Conservation (phyloP, 352 stramenopile genomes). For the Discostella stelligera region DNA sequence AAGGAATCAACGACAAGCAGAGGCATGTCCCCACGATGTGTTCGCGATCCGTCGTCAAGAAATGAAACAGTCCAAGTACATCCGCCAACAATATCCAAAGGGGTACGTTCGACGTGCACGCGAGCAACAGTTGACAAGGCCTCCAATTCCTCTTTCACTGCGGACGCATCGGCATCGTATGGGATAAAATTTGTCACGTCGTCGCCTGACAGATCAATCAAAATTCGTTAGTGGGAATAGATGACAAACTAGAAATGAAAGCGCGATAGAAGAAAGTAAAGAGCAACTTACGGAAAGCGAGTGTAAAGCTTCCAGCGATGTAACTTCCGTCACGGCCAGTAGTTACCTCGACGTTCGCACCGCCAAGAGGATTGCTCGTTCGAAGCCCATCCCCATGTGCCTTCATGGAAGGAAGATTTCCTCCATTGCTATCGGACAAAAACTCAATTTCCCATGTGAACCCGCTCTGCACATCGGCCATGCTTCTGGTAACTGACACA, state of each 20-base stretch:
- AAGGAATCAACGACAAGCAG: slow-evolving; percentile 49
- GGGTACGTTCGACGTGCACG: slow-evolving; percentile 43
- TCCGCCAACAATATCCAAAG: slow-evolving; percentile 73
- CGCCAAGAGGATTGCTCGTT: slow-evolving; percentile 52
- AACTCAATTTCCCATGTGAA: slow-evolving; percentile 74
- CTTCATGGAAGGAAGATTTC: slow-evolving; percentile 57
- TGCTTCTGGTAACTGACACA: slow-evolving; percentile 60
- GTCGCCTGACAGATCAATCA: slow-evolving; percentile 31
- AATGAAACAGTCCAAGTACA: slow-evolving; percentile 95
- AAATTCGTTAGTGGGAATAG: neutral
- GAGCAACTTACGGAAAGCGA: slow-evolving; percentile 50
- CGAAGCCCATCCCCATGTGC: slow-evolving; percentile 55
- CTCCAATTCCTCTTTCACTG: slow-evolving; percentile 79
- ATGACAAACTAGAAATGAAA: neutral
- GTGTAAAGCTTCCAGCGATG: slow-evolving; percentile 57
- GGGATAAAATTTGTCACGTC: slow-evolving; percentile 75
- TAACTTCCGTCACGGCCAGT: slow-evolving; percentile 56
- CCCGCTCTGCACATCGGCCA: slow-evolving; percentile 52
- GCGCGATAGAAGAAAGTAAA: neutral
- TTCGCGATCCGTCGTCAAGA: slow-evolving; percentile 66
- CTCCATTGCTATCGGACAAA: slow-evolving; percentile 58
- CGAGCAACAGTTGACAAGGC: slow-evolving; percentile 46
- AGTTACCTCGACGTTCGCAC: slow-evolving; percentile 47
- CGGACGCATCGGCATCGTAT: slow-evolving; percentile 82
- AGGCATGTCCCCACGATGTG: slow-evolving; percentile 58